Conservation (phyloP, 1,139 yeast species). For the Magnusiomyces tetraspermus region DNA sequence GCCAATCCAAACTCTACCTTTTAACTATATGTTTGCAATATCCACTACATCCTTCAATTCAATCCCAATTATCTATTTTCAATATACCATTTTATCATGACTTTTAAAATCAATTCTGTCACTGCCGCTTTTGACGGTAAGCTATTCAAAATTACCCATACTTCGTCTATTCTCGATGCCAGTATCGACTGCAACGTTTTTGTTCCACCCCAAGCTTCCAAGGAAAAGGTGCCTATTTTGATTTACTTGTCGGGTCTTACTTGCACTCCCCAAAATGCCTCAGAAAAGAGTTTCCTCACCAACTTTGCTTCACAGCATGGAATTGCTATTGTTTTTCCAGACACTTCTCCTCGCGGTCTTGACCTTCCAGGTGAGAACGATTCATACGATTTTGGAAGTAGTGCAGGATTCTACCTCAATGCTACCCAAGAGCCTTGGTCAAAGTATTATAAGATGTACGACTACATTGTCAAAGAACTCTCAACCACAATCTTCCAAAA, state of each 20-base stretch:
- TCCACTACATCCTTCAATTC: too few relatives aligned
- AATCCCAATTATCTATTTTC: too few relatives aligned
- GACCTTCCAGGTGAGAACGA: conserved; percentile 72
- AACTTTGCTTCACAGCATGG: conserved; percentile 73
- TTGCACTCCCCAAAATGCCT: conserved; percentile 87
- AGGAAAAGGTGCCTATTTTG: conserved; percentile 52
- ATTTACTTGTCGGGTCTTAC: conserved; percentile 83
- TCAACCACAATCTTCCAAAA: conserved; percentile 43
- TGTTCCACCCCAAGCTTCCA: conserved; percentile 46
- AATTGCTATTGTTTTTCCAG: conserved; percentile 86
- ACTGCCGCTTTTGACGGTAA: conserved; percentile 69
- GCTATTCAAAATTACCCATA: conserved; percentile 65
- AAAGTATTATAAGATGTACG: conserved; percentile 73
- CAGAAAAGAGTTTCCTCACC: conserved; percentile 90
- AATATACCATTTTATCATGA: too few relatives aligned
- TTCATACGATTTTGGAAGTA: conserved; percentile 82
- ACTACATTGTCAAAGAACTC: conserved; percentile 70
- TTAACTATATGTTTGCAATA: too few relatives aligned
- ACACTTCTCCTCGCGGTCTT: conserved; percentile 97
- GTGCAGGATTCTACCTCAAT: conserved; percentile 91
- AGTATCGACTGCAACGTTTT: conserved; percentile 77
- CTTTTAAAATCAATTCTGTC: conserved; percentile 45
- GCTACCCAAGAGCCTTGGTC: conserved; percentile 68
- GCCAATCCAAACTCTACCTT: too few relatives aligned
- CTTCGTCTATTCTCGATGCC: conserved; percentile 55